Evolutionary conservation across 306 rosid genomes (phyloP), one percentile per base, ranked within the genome.

Genomic region (Dalbergia cochinchinensis): DNA sequence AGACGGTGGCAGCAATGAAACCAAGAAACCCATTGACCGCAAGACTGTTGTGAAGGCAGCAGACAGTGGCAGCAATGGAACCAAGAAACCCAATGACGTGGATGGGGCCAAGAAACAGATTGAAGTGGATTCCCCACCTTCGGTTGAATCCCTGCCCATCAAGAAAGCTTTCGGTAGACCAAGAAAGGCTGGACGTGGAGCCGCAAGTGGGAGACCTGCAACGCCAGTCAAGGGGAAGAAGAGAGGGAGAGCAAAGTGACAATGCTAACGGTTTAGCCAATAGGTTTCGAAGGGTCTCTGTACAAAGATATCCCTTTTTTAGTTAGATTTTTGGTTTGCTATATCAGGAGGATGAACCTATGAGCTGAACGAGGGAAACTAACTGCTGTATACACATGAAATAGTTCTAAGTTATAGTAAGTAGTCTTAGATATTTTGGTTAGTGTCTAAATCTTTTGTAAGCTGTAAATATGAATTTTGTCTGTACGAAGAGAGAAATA

Each of bases 201-300:
- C 44, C 63, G 78, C 47, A 14, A 15, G 5, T 48, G 83, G 71
- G 15, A 74, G 18, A 51, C 69, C 84, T 33, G 48, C 4, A 26
- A 8, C 42, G 57, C 85, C 85, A 15, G 31, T 54, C 34, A 89
- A 69, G 81, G 92, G 84, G 59, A 90, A 83, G 81, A 90, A 83
- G 78, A 74, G 84, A 69, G 78, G 75, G 76, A 77, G 86, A 57
- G 20, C 73, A 39, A 84, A 67, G 83, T 85, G 66, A 68, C 54
- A 57, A 37, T 14, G 55, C 20, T 45, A 77, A 42, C 59, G 69
- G 19, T 69, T 18, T 63, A 18, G 73, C 41, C 20, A 33, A 26
- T 35, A 42, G 61, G 34, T 53, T 65, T 69, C 11, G 5, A 26
- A 74, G 65, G 72, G 72, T 58, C 18, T 67, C 54, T 84, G 81